Evolutionary conservation across 2,329 filamentous ascomycete genomes (phyloP), one percentile per base, ranked within the genome.

Genomic region (Coniochaeta pulveracea): DNA sequence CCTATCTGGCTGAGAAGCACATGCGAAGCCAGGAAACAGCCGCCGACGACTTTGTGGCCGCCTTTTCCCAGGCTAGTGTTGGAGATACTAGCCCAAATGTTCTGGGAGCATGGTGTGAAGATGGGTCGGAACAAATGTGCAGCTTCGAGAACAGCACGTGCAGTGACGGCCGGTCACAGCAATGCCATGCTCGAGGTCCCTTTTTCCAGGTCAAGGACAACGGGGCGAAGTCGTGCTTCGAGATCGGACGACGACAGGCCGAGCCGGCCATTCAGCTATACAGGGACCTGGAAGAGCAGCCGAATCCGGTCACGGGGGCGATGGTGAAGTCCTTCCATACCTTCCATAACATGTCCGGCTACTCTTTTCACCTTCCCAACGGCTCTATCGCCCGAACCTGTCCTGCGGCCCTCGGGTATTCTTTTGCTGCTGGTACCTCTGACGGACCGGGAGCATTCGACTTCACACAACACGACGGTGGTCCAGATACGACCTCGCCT

Each of bases 401-500:
- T 46, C 80, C 86, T 4, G 88, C 88, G 1, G 85, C 86, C 0
- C 61, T 96, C 38, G 89, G 89, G 5, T 93, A 91, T 51, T 88
- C 83, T 0, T 96, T 96, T 51, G 89, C 89, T 1, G 89, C 84
- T 1, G 89, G 89, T 9, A 96, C 89, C 0, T 84, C 85, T 0
- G 89, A 96, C 52, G 85, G 89, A 5, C 88, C 89, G 0, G 89
- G 89, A 1, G 77, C 76, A 0, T 93, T 94, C 47, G 89, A 96
- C 56, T 95, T 96, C 52, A 91, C 84, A 2, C 89, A 96, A 50
- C 88, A 86, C 43, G 72, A 83, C 42, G 78, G 77, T 19, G 64
- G 72, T n/a, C 79, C 85, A 0, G 69, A 74, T 25, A 71, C 69
- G 15, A 68, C 63, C 0, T 66, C 64, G 3, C 85, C 85, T 0